phyloP scores from a whole-genome alignment of 2,329 filamentous ascomycete genomes.

The Alternaria alternata region DNA sequence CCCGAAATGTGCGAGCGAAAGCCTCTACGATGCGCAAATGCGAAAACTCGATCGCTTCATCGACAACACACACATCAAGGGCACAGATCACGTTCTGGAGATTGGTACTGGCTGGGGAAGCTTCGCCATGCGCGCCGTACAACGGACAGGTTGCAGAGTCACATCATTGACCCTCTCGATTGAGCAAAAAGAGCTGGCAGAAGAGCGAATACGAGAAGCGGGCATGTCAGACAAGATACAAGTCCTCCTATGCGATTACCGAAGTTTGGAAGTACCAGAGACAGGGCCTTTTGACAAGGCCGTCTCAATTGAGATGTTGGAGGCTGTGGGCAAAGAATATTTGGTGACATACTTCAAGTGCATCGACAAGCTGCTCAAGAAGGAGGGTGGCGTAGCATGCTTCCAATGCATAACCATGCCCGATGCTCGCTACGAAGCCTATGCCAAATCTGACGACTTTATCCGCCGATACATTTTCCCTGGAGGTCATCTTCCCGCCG shows the following conservation, averaged over 20 bases:
- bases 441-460: constrained; percentile 74
- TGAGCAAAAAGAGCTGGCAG: constrained; percentile 74
- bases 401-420: constrained; percentile 84
- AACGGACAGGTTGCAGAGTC: constrained; percentile 70
- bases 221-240: constrained; percentile 68
- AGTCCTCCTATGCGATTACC: constrained; percentile 75
- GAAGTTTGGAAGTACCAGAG: constrained; percentile 63
- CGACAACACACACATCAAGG: constrained; percentile 68
- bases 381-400: constrained; percentile 70
- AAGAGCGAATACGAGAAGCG: constrained; percentile 68
- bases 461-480: constrained; percentile 82
- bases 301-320: constrained; percentile 80
- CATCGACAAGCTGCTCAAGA: constrained; percentile 70
- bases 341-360: constrained; percentile 72
- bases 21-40: constrained; percentile 71
- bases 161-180: constrained; percentile 73
- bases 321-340: constrained; percentile 74
- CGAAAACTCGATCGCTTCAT: constrained; percentile 73
- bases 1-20: constrained; percentile 59
- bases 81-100: constrained; percentile 73
- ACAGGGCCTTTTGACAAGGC: constrained; percentile 70
- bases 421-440: constrained; percentile 70
- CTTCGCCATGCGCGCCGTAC: constrained; percentile 74
- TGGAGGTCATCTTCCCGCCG: constrained; percentile 74
- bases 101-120: constrained; percentile 81